phyloP scores from a whole-genome alignment of 2,329 filamentous ascomycete species.

The Ilyonectria mors-panacis region DNA sequence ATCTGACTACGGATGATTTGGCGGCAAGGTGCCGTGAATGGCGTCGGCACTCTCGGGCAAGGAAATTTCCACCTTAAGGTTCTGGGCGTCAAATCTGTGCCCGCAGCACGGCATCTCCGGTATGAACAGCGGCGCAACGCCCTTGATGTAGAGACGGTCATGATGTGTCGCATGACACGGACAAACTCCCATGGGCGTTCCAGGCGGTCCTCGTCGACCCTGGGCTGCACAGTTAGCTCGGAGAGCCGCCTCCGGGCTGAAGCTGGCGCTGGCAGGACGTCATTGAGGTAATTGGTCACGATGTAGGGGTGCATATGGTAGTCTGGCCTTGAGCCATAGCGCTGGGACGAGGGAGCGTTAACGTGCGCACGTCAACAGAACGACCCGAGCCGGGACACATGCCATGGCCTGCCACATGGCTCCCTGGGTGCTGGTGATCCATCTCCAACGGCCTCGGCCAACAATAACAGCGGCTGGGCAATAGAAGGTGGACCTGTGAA shows the following conservation, averaged over 20 bases:
- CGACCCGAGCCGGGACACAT: conserved; percentile 32
- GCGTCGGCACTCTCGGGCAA: too few relatives aligned
- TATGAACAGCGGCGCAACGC: not conserved
- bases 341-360: conserved; percentile 20
- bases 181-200: not conserved
- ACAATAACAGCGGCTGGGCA: conserved; percentile 27
- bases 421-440: conserved; percentile 25
- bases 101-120: conserved; percentile 4
- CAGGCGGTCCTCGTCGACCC: conserved; percentile 1
- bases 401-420: conserved; percentile 42
- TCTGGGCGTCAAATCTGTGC: not conserved
- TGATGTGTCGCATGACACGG: not conserved
- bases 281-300: not conserved
- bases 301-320: not conserved
- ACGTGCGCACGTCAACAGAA: conserved; percentile 29
- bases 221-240: conserved; percentile 2
- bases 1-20: not conserved
- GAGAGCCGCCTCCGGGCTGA: conserved; percentile 20
- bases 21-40: not conserved
- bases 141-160: not conserved
- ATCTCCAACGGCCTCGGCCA: conserved; percentile 24
- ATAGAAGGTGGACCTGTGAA: conserved; percentile 32
- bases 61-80: not conserved
- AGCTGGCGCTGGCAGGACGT: conserved; percentile 16
- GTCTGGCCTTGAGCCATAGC: conserved; percentile 19